These are phyloP conservation scores for Cymbidium sinense DNA, from an alignment of 106 monocot species.

Conservation along the genomic window DNA sequence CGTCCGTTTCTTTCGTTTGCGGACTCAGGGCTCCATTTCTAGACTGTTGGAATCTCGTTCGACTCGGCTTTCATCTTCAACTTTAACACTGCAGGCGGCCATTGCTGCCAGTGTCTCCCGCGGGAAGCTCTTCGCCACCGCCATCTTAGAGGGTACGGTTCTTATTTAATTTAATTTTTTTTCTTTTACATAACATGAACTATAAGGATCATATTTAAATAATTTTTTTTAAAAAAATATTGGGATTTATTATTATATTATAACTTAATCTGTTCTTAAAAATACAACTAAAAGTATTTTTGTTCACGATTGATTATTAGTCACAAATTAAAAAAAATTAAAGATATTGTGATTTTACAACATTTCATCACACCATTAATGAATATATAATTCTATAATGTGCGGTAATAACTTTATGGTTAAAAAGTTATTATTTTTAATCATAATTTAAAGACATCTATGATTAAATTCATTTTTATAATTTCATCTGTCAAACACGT, in stretches of 20 bases:
- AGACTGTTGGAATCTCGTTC: not conserved
- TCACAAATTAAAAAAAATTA: no score
- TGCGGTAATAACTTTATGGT: no score
- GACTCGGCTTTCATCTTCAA: not conserved
- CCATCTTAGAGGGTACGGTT: not conserved
- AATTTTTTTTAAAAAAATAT: not conserved
- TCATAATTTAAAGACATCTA: no score
- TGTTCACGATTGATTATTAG: no score
- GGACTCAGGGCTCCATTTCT: not conserved
- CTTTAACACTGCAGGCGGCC: slow-evolving; percentile 29
- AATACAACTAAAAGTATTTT: no score
- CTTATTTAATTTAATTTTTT: not conserved
- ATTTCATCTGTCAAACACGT: no score
- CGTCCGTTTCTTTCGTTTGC: not conserved
- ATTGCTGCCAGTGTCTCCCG: slow-evolving; percentile 62
- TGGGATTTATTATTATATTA: not conserved
- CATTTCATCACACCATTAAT: no score
- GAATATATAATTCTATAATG: no score
- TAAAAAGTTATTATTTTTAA: no score
- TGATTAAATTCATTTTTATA: no score
- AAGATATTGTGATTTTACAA: no score
- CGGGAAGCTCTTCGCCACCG: slow-evolving; percentile 57
- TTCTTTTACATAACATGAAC: not conserved
- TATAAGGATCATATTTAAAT: not conserved
- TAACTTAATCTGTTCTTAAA: no score